phyloP scores from a whole-genome alignment of 805 yeast genomes.

The Yamadazyma philogaea region DNA sequence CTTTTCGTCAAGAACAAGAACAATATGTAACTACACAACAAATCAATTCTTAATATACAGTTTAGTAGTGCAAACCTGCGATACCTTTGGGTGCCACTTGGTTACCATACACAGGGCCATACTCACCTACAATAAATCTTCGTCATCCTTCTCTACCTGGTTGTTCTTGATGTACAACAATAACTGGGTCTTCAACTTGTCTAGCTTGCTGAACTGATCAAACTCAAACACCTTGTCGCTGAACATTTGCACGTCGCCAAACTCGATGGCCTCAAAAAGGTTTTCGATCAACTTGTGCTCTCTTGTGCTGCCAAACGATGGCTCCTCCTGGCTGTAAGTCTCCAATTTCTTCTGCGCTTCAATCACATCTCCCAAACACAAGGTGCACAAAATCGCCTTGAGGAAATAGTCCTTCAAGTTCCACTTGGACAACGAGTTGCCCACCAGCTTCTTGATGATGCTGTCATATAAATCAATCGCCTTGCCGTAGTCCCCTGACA shows the following conservation, averaged over 20 bases:
- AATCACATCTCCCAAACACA: conserved; percentile 82
- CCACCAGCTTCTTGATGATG: conserved; percentile 71
- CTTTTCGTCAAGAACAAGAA: conserved; percentile 3
- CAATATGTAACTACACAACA: too few species aligned
- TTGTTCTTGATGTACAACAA: conserved; percentile 76
- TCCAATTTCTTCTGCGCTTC: conserved; percentile 76
- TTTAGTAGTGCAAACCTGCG: too few species aligned
- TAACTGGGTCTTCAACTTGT: conserved; percentile 84
- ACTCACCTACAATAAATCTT: conserved; percentile 6
- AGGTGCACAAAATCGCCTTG: conserved; percentile 75
- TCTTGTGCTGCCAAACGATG: conserved; percentile 68
- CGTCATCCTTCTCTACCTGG: conserved; percentile 59
- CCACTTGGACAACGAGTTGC: conserved; percentile 81
- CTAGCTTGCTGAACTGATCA: conserved; percentile 85
- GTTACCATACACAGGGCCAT: conserved; percentile 4
- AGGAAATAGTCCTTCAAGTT: conserved; percentile 87
- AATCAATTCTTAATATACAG: not conserved
- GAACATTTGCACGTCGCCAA: conserved; percentile 75
- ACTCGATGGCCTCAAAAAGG: conserved; percentile 68
- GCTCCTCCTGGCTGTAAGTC: conserved; percentile 66
- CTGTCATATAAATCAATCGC: conserved; percentile 78
- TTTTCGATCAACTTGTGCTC: conserved; percentile 69
- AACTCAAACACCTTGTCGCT: conserved; percentile 73
- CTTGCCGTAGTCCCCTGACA: conserved; percentile 60
- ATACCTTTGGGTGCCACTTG: not conserved